Percentiles rank a stretch among this genome's conserved stretches.
Conservation (phyloP, 2,329 filamentous ascomycete genomes). For the Cladobotryum mycophilum region DNA sequence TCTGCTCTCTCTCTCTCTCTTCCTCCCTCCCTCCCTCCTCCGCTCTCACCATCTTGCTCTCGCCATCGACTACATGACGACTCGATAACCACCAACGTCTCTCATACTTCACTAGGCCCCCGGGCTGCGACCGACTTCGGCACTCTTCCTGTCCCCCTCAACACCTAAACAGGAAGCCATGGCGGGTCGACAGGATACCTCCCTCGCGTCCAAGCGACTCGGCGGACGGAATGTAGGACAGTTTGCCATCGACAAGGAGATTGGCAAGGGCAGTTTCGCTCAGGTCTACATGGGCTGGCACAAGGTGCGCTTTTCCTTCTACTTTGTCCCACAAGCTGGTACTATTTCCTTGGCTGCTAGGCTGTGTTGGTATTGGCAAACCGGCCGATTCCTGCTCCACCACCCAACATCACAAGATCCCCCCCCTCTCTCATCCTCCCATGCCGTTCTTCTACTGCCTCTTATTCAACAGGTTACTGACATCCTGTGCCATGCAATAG, state of each 20-base stretch:
- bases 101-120: conserved; percentile 31
- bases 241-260: conserved; percentile 79
- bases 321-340: conserved; percentile 1
- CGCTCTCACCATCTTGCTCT: neutral
- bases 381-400: no score
- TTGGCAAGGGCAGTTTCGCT: conserved; percentile 96
- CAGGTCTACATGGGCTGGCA: conserved; percentile 86
- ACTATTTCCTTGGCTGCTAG: neutral
- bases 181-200: conserved; percentile 34
- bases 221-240: conserved; percentile 52
- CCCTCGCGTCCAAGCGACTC: conserved; percentile 30
- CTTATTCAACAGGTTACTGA: neutral
- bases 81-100: conserved; percentile 26
- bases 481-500: conserved; percentile 36
- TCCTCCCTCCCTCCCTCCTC: conserved; percentile 2
- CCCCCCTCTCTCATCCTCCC: neutral
- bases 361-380: neutral
- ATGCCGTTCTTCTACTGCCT: neutral
- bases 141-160: conserved; percentile 29
- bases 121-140: conserved; percentile 26
- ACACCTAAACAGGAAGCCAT: conserved; percentile 31
- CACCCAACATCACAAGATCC: no score
- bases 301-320: conserved; percentile 50
- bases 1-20: neutral
- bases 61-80: conserved; percentile 36